Percentiles rank a stretch among this genome's conserved stretches.
Evolutionary conservation across 768 basidiomycete genomes (phyloP).

Genomic region (Phylloporus sp.): DNA sequence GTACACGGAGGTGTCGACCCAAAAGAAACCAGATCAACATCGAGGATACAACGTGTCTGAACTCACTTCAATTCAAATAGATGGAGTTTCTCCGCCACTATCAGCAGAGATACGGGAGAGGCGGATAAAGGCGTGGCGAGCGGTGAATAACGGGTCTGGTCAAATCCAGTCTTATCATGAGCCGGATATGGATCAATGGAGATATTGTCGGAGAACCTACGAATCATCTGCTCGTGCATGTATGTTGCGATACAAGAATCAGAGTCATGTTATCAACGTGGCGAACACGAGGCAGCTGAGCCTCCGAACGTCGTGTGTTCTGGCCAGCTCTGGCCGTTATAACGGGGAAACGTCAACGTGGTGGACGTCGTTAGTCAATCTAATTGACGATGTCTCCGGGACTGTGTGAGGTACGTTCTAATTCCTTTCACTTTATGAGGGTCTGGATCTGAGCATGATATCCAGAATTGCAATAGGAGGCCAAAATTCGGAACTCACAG

Average conservation of each 20-base stretch:
- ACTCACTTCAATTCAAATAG: slow-evolving; percentile 25
- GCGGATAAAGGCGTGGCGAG: slow-evolving; percentile 9
- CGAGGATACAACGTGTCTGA: slow-evolving; percentile 25
- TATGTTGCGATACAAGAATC: slow-evolving; percentile 1
- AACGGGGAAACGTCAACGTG: slow-evolving; percentile 8
- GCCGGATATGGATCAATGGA: slow-evolving; percentile 7
- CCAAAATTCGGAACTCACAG: slow-evolving; percentile 53
- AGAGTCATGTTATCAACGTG: slow-evolving; percentile 18
- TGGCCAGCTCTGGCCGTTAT: slow-evolving; percentile 9
- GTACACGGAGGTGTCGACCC: slow-evolving; percentile 11
- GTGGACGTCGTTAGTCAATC: slow-evolving; percentile 2
- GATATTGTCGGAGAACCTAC: slow-evolving; percentile 3
- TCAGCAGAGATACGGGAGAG: slow-evolving; percentile 14
- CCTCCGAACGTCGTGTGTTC: slow-evolving; percentile 3
- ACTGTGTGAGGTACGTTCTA: slow-evolving; percentile 28
- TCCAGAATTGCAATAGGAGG: slow-evolving; percentile 48
- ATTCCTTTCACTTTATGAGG: background rate
- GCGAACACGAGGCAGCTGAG: slow-evolving; percentile 21
- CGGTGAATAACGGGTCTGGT: background rate
- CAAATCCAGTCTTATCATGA: slow-evolving; percentile 16
- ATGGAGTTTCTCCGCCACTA: slow-evolving; percentile 21
- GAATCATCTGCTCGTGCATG: slow-evolving; percentile 5
- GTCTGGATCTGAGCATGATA: slow-evolving; percentile 1
- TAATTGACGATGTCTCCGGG: slow-evolving; percentile 24
- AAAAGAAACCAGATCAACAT: slow-evolving; percentile 18